A percentile compares a stretch with the other conserved stretches of the same genome.
These are phyloP conservation scores for Alternaria ventricosa DNA, from an alignment of 2,329 filamentous ascomycete species.

Conservation along the genomic window DNA sequence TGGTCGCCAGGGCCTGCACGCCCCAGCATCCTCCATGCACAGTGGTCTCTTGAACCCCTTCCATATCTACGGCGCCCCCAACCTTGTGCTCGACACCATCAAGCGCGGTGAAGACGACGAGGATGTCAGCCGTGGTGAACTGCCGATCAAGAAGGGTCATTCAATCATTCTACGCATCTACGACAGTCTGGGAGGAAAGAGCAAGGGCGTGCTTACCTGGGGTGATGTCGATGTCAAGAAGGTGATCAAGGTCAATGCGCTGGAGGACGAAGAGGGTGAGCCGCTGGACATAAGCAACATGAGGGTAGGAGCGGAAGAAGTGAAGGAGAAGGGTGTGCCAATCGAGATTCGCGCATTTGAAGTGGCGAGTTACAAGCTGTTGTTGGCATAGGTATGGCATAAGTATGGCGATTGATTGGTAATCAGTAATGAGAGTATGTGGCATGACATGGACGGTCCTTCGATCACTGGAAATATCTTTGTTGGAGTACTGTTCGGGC, in stretches of 20 bases:
- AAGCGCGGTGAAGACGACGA: conserved; percentile 76
- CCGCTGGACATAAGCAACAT: conserved; percentile 37
- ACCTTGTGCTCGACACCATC: conserved; percentile 83
- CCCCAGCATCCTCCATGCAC: conserved; percentile 39
- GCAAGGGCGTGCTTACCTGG: conserved; percentile 72
- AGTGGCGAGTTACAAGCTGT: conserved; percentile 78
- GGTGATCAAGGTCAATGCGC: conserved; percentile 81
- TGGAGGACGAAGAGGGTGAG: conserved; percentile 87
- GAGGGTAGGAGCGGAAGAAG: conserved; percentile 59
- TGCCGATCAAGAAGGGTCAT: conserved; percentile 70
- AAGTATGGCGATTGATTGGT: neutral
- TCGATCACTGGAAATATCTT: neutral
- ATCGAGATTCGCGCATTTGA: conserved; percentile 76
- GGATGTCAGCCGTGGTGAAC: conserved; percentile 59
- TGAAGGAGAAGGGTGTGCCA: conserved; percentile 57
- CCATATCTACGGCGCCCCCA: conserved; percentile 66
- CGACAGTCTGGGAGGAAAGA: conserved; percentile 84
- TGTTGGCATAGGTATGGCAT: conserved; percentile 11
- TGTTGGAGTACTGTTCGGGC: neutral
- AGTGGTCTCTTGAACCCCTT: conserved; percentile 62
- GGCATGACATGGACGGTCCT: neutral
- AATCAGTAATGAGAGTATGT: neutral
- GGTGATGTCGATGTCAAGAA: conserved; percentile 72
- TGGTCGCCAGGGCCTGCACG: conserved; percentile 21
- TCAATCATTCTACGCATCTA: conserved; percentile 87